A percentile compares a stretch with the other conserved stretches of the same genome.
Conservation (phyloP, 2,329 filamentous ascomycete species). For the Lecanicillium sp. region DNA sequence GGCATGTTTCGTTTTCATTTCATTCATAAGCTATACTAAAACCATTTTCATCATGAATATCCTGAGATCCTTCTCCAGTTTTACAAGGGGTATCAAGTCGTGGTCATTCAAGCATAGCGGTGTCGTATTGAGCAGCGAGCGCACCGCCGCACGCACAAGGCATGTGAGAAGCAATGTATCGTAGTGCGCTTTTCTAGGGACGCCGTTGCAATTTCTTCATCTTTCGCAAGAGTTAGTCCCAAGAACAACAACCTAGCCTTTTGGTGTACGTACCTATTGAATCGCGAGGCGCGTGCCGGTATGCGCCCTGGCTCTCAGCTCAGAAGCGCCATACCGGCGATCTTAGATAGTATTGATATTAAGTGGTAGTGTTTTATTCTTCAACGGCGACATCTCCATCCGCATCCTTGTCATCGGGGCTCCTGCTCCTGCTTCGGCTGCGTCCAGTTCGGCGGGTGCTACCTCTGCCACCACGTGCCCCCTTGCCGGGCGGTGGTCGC, state of each 20-base stretch:
- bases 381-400: conserved; percentile 16
- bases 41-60: too few species aligned
- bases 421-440: conserved; percentile 44
- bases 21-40: too few species aligned
- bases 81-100: not conserved
- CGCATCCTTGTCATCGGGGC: conserved; percentile 36
- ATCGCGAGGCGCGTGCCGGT: conserved; percentile 24
- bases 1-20: too few species aligned
- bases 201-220: too few species aligned
- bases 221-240: too few species aligned
- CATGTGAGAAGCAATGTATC: too few species aligned
- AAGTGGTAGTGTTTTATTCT: conserved; percentile 16
- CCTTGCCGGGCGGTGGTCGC: conserved; percentile 59
- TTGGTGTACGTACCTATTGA: conserved; percentile 24
- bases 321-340: conserved; percentile 21
- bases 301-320: conserved; percentile 16
- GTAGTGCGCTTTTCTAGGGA: too few species aligned
- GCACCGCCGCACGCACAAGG: too few species aligned
- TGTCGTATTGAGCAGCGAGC: not conserved
- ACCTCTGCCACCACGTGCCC: conserved; percentile 32
- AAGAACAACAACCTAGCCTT: too few species aligned
- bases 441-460: conserved; percentile 36
- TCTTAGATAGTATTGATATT: not conserved
- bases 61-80: not conserved
- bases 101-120: not conserved